Percentiles rank a stretch among this genome's conserved stretches.
Evolutionary conservation across 805 yeast species (phyloP).

Genomic region (Wickerhamiella spandovensis): DNA sequence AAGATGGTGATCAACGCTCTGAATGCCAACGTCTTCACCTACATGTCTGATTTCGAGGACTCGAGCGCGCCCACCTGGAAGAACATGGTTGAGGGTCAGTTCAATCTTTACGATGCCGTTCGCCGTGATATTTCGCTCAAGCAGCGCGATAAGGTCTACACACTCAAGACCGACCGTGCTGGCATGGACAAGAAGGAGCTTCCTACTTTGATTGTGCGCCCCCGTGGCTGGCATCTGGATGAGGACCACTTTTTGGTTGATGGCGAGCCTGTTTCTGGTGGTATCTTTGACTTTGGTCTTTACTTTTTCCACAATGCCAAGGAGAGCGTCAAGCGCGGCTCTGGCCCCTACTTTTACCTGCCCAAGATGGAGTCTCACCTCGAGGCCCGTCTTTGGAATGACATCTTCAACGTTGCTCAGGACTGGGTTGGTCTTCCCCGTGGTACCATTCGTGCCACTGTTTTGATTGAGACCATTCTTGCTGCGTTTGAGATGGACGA

Average conservation of each 20-base stretch:
- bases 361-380: constrained; percentile 70
- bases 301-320: constrained; percentile 58
- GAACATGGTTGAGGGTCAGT: constrained; percentile 56
- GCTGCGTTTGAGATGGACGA: constrained; percentile 73
- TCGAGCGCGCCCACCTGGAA: constrained; percentile 60
- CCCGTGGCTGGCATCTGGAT: constrained; percentile 63
- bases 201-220: constrained; percentile 42
- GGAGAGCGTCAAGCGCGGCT: constrained; percentile 42
- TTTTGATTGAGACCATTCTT: constrained; percentile 56
- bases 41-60: constrained; percentile 69
- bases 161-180: constrained; percentile 36
- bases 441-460: constrained; percentile 61
- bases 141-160: constrained; percentile 32
- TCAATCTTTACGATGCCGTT: constrained; percentile 55
- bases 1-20: constrained; percentile 66
- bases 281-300: constrained; percentile 55
- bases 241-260: constrained; percentile 55
- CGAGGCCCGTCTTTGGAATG: constrained; percentile 68
- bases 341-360: constrained; percentile 59
- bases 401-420: constrained; percentile 50
- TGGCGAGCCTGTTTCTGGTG: constrained; percentile 54
- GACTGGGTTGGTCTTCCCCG: constrained; percentile 50
- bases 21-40: constrained; percentile 55
- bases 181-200: constrained; percentile 27
- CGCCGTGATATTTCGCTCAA: constrained; percentile 37